phyloP scores from a whole-genome alignment of 192 early-diverging fungal species.

The Rhizophagus sp. region DNA sequence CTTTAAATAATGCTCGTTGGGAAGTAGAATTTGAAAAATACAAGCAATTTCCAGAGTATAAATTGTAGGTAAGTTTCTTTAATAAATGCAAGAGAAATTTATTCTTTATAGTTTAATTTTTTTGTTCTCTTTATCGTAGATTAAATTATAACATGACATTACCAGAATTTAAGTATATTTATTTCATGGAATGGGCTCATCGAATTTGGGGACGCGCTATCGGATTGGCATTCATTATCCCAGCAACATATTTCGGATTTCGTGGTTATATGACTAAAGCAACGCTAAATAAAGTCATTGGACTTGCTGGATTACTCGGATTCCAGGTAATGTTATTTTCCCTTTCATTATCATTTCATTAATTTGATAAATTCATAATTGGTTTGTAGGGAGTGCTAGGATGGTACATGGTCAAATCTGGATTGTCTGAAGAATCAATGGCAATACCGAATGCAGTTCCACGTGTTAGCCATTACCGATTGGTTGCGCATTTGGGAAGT shows the following conservation, averaged over 20 bases:
- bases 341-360: conserved; percentile 1
- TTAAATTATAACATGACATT: conserved; percentile 88
- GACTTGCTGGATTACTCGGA: conserved; percentile 65
- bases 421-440: conserved; percentile 79
- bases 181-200: conserved; percentile 98
- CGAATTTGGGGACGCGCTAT: conserved; percentile 93
- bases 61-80: conserved; percentile 60
- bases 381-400: conserved; percentile 78
- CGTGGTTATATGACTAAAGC: conserved; percentile 74
- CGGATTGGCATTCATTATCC: conserved; percentile 83
- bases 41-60: conserved; percentile 98
- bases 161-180: conserved; percentile 95
- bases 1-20: conserved; percentile 85
- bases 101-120: neutral
- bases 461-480: conserved; percentile 92
- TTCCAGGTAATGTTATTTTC: conserved; percentile 58
- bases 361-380: conserved; percentile 26
- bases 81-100: neutral
- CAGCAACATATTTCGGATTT: conserved; percentile 82
- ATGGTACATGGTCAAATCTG: conserved; percentile 98
- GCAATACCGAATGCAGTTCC: conserved; percentile 78
- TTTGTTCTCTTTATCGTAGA: conserved; percentile 39
- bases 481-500: conserved; percentile 85
- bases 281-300: conserved; percentile 60
- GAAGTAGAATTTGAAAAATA: conserved; percentile 96